Evolutionary conservation across 805 yeast species (phyloP), one percentile per base, ranked within the genome.

Genomic region (Lipomyces lipofer): DNA sequence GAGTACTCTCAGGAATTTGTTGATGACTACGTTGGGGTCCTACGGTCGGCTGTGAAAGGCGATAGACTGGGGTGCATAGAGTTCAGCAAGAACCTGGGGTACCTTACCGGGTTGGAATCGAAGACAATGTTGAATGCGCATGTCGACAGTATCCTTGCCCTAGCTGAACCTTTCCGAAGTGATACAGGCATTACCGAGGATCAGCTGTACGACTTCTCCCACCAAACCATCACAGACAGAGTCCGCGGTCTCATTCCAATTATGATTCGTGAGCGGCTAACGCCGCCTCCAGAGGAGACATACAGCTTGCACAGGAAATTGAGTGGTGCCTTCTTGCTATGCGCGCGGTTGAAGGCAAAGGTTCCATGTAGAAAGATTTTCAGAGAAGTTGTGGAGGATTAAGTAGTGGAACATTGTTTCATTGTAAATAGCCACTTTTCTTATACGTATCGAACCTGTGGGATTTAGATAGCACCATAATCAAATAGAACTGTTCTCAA

Each of bases 241-340:
- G 97, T 94, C 21, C 80, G 96, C 61, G 85, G 81, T 2, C 90
- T 91, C 65, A 88, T 94, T 62, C 84, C 89, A 1, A 73, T 91
- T 50, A 94, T 94, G 99, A 77, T 94, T 58, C 81, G 84, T 57
- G 96, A 94, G 70, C 81, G 99, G 63, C 75, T 94, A 58, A 82
- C 96, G 2, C 97, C 99, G 2, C 99, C 99, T 12, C 99, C 99
- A 1, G 98, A 94, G 66, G 99, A 94, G 71, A 94, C 99, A 0
- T 94, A 94, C 69, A 86, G 96, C n/a, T 75, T 94, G 64, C 99
- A 94, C 72, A 78, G 99, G 65, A 94, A 94, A 67, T 82, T 94
- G 66, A 87, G 96, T 67, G 99, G 99, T 9, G 95, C 94, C 1
- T 94, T 87, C 67, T 75, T 94, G 58, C 75, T 94, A 51, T 92